These are phyloP conservation scores for Cordyceps pruinosa DNA, from an alignment of 2,329 filamentous ascomycete genomes.

Conservation along the genomic window DNA sequence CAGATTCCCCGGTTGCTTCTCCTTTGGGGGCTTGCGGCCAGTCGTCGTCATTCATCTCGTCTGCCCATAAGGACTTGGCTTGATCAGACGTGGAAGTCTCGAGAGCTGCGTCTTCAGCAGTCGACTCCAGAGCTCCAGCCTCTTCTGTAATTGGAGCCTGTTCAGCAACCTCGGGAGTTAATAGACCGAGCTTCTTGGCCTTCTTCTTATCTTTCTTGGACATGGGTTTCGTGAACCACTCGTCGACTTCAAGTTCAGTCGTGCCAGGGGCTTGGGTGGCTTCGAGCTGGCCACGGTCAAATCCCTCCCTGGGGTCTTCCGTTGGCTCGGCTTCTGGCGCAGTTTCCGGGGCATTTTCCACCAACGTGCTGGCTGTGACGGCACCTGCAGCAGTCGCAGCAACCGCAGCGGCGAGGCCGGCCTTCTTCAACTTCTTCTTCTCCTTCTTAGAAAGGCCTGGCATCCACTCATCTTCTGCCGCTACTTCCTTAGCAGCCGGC, in stretches of 20 bases:
- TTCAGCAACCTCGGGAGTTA: not conserved
- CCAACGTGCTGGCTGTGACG: not conserved
- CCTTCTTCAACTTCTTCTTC: constrained; percentile 25
- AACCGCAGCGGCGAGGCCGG: not conserved
- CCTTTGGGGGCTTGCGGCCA: not conserved
- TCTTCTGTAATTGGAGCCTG: constrained; percentile 6
- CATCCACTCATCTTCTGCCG: not conserved
- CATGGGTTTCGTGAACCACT: constrained; percentile 17
- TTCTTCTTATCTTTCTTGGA: constrained; percentile 32
- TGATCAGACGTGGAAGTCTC: not conserved
- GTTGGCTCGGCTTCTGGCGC: not conserved
- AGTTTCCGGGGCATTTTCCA: not conserved
- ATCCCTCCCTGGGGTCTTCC: not conserved
- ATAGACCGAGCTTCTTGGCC: constrained; percentile 25
- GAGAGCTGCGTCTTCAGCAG: not conserved
- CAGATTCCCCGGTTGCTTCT: not conserved
- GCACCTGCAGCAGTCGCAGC: not conserved
- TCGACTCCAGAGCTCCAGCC: not conserved
- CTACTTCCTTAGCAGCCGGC: not conserved
- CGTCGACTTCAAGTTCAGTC: not conserved
- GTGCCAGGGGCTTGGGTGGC: not conserved
- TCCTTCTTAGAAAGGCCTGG: constrained; percentile 18
- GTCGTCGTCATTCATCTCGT: constrained; percentile 14
- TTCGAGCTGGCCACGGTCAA: not conserved
- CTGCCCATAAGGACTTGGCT: constrained; percentile 13